These are phyloP conservation scores for Petrea volubilis DNA, from an alignment of 257 asterid genomes.

Conservation along the genomic window DNA sequence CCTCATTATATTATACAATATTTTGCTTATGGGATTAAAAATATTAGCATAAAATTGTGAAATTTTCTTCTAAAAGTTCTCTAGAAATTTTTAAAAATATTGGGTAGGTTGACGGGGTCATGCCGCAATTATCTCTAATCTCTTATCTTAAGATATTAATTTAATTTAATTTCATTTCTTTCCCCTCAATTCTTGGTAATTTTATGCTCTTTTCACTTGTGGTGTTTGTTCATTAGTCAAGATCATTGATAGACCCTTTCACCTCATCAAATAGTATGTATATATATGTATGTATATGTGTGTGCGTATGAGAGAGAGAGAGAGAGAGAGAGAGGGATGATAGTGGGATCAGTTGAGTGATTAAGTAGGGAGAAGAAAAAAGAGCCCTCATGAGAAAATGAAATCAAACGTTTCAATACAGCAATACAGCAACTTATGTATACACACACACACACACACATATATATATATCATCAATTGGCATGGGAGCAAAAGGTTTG, in stretches of 20 bases:
- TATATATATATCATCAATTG: background rate
- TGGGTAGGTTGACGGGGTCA: slow-evolving; percentile 38
- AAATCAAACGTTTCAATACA: background rate
- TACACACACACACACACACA: background rate
- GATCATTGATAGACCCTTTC: slow-evolving; percentile 24
- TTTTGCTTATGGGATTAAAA: background rate
- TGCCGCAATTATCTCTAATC: slow-evolving; percentile 41
- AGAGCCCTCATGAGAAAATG: background rate
- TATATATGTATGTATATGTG: too few species aligned
- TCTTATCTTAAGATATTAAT: slow-evolving; percentile 9
- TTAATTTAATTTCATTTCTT: background rate
- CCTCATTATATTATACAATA: background rate
- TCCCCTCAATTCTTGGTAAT: background rate
- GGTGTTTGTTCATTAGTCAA: slow-evolving; percentile 36
- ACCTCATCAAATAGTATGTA: slow-evolving; percentile 13
- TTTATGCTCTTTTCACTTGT: slow-evolving; percentile 8
- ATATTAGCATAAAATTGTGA: background rate
- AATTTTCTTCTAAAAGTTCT: background rate
- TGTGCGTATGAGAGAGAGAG: too few species aligned
- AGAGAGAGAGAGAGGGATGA: background rate
- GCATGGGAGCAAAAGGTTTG: background rate
- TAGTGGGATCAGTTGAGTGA: slow-evolving; percentile 33
- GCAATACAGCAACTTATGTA: background rate
- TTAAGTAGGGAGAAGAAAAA: background rate
- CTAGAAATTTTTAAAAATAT: background rate